These are phyloP conservation scores for Ogataea trehalophila DNA, from an alignment of 805 yeast species.

Conservation along the genomic window DNA sequence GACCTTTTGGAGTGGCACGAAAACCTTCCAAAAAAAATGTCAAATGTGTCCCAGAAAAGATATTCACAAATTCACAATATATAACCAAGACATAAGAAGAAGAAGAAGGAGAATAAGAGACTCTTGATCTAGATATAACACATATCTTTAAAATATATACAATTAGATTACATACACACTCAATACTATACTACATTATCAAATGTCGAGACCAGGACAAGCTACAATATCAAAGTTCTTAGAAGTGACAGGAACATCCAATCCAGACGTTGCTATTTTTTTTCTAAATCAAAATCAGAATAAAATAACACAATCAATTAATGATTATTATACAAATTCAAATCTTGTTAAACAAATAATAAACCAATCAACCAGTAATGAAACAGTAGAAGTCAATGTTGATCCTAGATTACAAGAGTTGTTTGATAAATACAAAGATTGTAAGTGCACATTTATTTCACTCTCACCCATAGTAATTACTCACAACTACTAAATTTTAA, in stretches of 20 bases:
- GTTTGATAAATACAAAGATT: slow-evolving; percentile 31
- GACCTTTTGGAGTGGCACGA: too few species aligned
- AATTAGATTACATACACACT: background rate
- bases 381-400: background rate
- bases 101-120: too few species aligned
- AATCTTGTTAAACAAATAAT: slow-evolving; percentile 9
- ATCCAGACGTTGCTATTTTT: slow-evolving; percentile 32
- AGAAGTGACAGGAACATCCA: slow-evolving; percentile 36
- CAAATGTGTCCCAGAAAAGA: too few species aligned
- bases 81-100: too few species aligned
- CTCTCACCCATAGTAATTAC: background rate
- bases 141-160: background rate
- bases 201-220: slow-evolving; percentile 3
- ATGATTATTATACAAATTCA: slow-evolving; percentile 21
- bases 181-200: background rate
- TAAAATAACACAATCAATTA: slow-evolving; percentile 18
- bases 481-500: too few species aligned
- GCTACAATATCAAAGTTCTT: slow-evolving; percentile 30
- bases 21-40: too few species aligned
- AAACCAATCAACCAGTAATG: slow-evolving; percentile 1
- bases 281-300: slow-evolving; percentile 27
- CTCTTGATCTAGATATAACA: too few species aligned
- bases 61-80: too few species aligned
- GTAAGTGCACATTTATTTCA: slow-evolving; percentile 9
- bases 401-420: slow-evolving; percentile 24